These are phyloP conservation scores for Cyberlindnera euphorbiae DNA, from an alignment of 805 yeast genomes.

Conservation along the genomic window DNA sequence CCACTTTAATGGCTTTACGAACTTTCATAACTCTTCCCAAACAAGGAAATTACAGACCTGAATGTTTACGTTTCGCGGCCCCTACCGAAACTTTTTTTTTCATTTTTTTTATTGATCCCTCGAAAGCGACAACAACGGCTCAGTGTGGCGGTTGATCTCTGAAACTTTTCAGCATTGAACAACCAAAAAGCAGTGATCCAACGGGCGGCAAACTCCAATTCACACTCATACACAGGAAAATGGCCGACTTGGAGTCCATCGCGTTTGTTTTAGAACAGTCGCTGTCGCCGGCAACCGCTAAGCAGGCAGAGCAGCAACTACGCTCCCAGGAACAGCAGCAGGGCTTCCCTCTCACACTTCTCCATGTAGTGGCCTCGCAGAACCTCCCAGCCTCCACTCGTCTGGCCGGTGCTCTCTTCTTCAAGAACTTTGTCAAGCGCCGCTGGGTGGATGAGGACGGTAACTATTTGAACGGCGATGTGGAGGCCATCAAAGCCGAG, in stretches of 20 bases:
- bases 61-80: constrained; percentile 12
- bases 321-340: constrained; percentile 56
- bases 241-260: constrained; percentile 49
- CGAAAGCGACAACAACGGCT: too few species aligned
- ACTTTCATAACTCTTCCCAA: too few species aligned
- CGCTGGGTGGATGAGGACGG: constrained; percentile 93
- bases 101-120: constrained; percentile 1
- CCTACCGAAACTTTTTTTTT: constrained; percentile 8
- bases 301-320: constrained; percentile 61
- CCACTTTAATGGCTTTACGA: too few species aligned
- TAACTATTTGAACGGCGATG: constrained; percentile 66
- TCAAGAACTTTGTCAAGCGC: constrained; percentile 80
- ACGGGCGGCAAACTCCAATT: too few species aligned
- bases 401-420: constrained; percentile 84
- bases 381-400: constrained; percentile 53
- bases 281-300: constrained; percentile 57
- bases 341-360: constrained; percentile 71
- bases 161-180: too few species aligned
- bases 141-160: too few species aligned
- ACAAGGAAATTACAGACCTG: too few species aligned
- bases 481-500: constrained; percentile 62
- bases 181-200: too few species aligned
- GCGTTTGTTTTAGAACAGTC: constrained; percentile 58
- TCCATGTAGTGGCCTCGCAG: constrained; percentile 71
- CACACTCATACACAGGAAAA: constrained; percentile 8